These are phyloP conservation scores for Balansia obtecta DNA, from an alignment of 2,329 filamentous ascomycete species.

Conservation along the genomic window DNA sequence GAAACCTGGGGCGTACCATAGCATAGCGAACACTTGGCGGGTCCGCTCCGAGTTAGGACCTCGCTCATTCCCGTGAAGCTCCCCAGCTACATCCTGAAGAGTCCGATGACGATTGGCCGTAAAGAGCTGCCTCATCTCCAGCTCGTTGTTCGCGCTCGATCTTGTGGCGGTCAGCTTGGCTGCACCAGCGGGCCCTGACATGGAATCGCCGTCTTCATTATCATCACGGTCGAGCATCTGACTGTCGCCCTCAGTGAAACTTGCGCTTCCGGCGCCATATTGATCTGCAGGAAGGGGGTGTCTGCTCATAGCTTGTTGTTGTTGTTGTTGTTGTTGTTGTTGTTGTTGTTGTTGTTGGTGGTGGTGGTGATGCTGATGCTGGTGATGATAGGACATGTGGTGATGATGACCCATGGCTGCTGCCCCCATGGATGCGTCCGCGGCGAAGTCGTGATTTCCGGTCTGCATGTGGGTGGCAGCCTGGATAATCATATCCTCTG, in stretches of 20 bases:
- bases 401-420: constrained; percentile 26
- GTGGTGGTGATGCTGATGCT: constrained; percentile 19
- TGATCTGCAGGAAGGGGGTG: constrained; percentile 43
- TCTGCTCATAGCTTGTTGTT: constrained; percentile 28
- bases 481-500: constrained; percentile 48
- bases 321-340: constrained; percentile 13
- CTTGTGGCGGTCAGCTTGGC: constrained; percentile 47
- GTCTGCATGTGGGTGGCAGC: constrained; percentile 43
- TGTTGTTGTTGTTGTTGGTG: too few species aligned
- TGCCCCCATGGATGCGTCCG: constrained; percentile 31
- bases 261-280: constrained; percentile 34
- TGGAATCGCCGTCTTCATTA: constrained; percentile 42
- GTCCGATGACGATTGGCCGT: constrained; percentile 53
- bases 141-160: constrained; percentile 67
- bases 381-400: constrained; percentile 28
- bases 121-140: constrained; percentile 67
- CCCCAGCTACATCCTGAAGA: constrained; percentile 59
- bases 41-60: constrained; percentile 73
- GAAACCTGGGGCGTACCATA: constrained; percentile 50
- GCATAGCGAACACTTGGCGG: constrained; percentile 78
- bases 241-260: constrained; percentile 44
- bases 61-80: constrained; percentile 67
- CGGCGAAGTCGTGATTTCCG: constrained; percentile 35
- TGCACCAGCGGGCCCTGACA: constrained; percentile 30
- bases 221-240: constrained; percentile 50